Conservation (phyloP, 78 protist genomes). For the Dictyostelium citrinum region DNA sequence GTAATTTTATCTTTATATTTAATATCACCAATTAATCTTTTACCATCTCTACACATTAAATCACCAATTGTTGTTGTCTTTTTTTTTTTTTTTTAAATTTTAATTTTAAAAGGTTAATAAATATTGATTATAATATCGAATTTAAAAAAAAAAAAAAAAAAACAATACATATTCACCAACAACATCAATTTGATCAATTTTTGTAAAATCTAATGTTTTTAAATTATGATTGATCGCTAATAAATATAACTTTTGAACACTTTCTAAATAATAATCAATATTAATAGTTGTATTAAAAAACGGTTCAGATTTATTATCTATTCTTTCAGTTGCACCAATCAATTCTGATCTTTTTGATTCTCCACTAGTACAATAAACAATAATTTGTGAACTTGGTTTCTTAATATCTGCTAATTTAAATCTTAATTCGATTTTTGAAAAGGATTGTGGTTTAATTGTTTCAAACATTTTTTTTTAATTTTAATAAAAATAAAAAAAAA, state of each 20-base stretch:
- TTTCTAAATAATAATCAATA: conserved; percentile 15
- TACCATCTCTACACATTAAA: background rate
- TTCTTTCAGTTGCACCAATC: conserved; percentile 28
- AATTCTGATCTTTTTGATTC: background rate
- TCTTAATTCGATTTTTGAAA: conserved; percentile 2
- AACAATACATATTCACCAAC: background rate
- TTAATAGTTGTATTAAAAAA: background rate
- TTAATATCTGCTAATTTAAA: background rate
- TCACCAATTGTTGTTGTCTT: background rate
- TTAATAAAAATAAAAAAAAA: too few relatives aligned
- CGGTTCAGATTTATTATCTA: conserved; percentile 13
- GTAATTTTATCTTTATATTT: background rate
- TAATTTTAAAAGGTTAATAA: too few relatives aligned
- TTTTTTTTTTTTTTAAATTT: background rate
- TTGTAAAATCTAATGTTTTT: too few relatives aligned
- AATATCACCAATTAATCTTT: background rate
- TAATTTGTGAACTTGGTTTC: conserved; percentile 27
- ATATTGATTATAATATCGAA: too few relatives aligned
- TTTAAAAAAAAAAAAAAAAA: background rate
- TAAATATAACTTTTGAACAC: background rate
- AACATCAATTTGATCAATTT: background rate
- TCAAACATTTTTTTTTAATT: background rate
- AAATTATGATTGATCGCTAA: conserved; percentile 4
- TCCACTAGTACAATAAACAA: background rate
- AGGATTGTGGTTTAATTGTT: background rate